Evolutionary conservation across 179 eudicot genomes (phyloP).

Genomic region (Spinacia oleracea): DNA sequence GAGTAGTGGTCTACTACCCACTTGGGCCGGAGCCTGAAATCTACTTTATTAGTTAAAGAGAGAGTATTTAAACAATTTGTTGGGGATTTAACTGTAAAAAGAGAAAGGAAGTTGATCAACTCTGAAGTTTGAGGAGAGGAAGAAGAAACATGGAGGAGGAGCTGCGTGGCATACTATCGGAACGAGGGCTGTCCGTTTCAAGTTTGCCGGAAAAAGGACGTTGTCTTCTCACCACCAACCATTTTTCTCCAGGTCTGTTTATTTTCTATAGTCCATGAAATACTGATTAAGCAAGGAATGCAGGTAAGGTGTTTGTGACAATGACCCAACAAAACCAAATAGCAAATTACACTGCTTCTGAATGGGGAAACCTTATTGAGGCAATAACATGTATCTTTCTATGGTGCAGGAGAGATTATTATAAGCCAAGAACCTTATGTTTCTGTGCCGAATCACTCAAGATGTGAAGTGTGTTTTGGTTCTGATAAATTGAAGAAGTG

Average conservation of each 20-base stretch:
- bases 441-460: conserved; percentile 63
- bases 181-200: conserved; percentile 43
- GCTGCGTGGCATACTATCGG: conserved; percentile 38
- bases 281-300: background rate
- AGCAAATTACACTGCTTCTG: background rate
- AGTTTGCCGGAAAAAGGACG: conserved; percentile 68
- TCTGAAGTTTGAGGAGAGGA: too few relatives aligned
- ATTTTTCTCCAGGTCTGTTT: conserved; percentile 67
- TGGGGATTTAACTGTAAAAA: too few relatives aligned
- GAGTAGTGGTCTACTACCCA: too few relatives aligned
- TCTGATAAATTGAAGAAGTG: conserved; percentile 65
- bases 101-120: too few relatives aligned
- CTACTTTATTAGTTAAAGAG: too few relatives aligned
- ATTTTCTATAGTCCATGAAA: too few relatives aligned
- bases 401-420: conserved; percentile 83
- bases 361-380: too few relatives aligned
- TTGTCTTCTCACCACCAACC: conserved; percentile 56
- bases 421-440: conserved; percentile 76
- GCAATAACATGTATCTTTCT: too few relatives aligned
- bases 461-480: conserved; percentile 76
- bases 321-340: background rate
- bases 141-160: conserved; percentile 20
- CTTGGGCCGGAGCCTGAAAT: too few relatives aligned
- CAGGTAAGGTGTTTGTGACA: conserved; percentile 20
- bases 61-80: too few relatives aligned